These are phyloP conservation scores for Eleusine coracana DNA, from an alignment of 176 grass and related monocot species.

Conservation along the genomic window DNA sequence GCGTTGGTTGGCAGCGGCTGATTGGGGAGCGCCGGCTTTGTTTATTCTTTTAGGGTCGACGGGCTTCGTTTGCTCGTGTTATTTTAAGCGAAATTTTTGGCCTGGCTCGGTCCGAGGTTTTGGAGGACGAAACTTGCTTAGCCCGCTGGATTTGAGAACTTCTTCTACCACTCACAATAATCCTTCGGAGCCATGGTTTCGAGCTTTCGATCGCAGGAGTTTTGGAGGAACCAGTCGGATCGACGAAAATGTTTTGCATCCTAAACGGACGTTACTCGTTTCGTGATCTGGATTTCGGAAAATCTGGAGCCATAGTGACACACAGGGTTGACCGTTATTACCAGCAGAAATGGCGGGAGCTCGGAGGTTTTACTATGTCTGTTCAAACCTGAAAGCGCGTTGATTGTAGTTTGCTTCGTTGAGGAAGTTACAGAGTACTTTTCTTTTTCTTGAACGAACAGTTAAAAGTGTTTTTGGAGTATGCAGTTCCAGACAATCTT, in stretches of 20 bases:
- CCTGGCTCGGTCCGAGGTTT: slow-evolving; percentile 24
- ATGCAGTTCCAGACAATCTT: slow-evolving; percentile 4
- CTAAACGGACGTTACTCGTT: not conserved
- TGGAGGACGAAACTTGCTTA: slow-evolving; percentile 14
- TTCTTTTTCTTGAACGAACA: not conserved
- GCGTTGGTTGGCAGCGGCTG: slow-evolving; percentile 17
- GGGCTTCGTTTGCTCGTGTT: slow-evolving; percentile 12
- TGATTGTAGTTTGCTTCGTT: slow-evolving; percentile 10
- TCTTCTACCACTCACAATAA: not conserved
- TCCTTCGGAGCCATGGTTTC: not conserved
- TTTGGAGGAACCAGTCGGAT: not conserved
- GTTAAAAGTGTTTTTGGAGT: not conserved
- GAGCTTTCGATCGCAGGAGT: not conserved
- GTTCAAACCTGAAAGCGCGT: slow-evolving; percentile 7
- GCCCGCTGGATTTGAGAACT: slow-evolving; percentile 14
- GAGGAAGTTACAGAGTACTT: not conserved
- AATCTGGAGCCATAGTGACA: not conserved
- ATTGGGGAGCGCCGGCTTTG: not conserved
- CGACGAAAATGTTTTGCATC: not conserved
- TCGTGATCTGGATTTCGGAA: not conserved
- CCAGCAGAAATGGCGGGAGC: not conserved
- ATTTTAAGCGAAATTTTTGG: slow-evolving; percentile 5
- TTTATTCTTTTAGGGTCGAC: not conserved
- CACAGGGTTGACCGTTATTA: slow-evolving; percentile 4
- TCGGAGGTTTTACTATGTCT: not conserved